phyloP scores from a whole-genome alignment of 1,284 basidiomycete genomes.

The Ustilago cynodontis region DNA sequence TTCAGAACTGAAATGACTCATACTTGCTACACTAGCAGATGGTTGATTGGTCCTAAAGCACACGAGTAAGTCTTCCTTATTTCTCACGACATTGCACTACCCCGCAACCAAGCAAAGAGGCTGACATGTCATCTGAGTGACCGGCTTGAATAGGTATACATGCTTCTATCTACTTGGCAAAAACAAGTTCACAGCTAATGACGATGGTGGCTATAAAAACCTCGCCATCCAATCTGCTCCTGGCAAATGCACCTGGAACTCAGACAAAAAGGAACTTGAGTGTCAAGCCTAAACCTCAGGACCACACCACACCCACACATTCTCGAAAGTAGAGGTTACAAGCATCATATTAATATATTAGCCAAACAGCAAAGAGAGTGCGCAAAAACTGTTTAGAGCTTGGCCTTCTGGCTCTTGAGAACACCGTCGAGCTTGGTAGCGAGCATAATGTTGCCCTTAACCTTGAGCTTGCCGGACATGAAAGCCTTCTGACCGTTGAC shows the following conservation, averaged over 20 bases:
- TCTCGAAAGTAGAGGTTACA: not conserved
- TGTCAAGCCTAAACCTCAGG: not conserved
- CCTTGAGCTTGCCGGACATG: conserved; percentile 69
- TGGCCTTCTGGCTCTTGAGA: conserved; percentile 65
- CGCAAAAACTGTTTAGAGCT: conserved; percentile 50
- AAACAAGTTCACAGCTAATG: not conserved
- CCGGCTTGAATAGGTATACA: not conserved
- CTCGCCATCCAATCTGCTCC: not conserved
- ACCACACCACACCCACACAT: not conserved
- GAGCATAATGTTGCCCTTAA: conserved; percentile 69
- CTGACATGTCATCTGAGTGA: not conserved
- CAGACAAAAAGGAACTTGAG: not conserved
- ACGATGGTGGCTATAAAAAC: not conserved
- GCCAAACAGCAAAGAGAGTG: not conserved
- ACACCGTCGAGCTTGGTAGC: conserved; percentile 66
- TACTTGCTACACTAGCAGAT: not conserved
- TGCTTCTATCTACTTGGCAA: not conserved
- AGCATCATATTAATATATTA: conserved; percentile 2
- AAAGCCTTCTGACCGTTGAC: conserved; percentile 70
- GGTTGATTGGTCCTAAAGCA: not conserved
- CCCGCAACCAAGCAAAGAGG: not conserved
- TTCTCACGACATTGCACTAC: too few species aligned
- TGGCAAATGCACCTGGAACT: not conserved
- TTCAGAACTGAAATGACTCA: not conserved
- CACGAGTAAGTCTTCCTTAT: not conserved